Evolutionary conservation across 768 basidiomycete genomes (phyloP).

Genomic region (Strobilomyces confusus): DNA sequence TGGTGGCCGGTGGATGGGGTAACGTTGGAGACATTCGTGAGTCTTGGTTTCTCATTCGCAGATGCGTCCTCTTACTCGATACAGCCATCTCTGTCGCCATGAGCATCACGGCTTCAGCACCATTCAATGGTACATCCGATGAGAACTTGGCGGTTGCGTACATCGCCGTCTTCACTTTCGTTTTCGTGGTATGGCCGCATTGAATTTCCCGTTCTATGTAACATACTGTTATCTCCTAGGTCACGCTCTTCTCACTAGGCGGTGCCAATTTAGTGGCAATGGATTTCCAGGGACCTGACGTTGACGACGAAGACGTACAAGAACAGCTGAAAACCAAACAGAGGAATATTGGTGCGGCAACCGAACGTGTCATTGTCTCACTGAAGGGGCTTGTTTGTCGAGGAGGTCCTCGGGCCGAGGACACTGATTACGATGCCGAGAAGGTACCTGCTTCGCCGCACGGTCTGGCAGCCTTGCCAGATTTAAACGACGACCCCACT

Average conservation of each 20-base stretch:
- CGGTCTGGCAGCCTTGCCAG: background rate
- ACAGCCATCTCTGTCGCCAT: constrained; percentile 63
- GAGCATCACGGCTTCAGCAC: constrained; percentile 56
- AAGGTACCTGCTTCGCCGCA: background rate
- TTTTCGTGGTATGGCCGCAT: constrained; percentile 48
- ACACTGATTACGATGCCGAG: constrained; percentile 4
- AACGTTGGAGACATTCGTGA: constrained; percentile 71
- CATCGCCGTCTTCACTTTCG: constrained; percentile 55
- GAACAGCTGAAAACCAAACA: constrained; percentile 41
- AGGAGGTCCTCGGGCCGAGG: background rate
- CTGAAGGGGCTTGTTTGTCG: background rate
- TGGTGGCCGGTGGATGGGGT: constrained; percentile 65
- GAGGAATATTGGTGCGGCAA: constrained; percentile 11
- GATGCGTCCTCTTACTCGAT: background rate
- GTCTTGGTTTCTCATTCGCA: constrained; percentile 18
- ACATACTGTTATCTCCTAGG: constrained; percentile 27
- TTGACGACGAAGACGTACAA: constrained; percentile 52
- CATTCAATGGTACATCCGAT: constrained; percentile 57
- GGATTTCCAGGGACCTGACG: constrained; percentile 65
- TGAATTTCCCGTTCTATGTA: background rate
- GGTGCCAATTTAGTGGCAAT: constrained; percentile 49
- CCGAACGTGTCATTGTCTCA: constrained; percentile 10
- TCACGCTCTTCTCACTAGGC: constrained; percentile 65
- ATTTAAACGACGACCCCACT: background rate
- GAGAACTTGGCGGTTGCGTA: constrained; percentile 64